Evolutionary conservation across 2,329 filamentous ascomycete species (phyloP).

Genomic region (Neonectria magnoliae): DNA sequence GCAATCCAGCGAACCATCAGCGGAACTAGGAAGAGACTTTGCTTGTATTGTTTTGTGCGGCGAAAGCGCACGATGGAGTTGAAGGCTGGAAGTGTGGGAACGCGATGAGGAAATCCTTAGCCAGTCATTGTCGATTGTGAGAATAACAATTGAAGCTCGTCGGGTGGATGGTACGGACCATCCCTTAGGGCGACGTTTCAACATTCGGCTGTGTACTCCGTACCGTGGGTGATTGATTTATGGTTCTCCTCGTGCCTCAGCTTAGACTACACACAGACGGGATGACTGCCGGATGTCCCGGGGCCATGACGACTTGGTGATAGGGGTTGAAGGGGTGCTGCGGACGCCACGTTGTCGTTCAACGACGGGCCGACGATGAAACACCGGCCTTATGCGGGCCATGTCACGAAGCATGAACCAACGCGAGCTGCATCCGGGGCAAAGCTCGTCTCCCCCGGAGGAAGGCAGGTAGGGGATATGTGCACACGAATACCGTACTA

Average conservation of each 20-base stretch:
- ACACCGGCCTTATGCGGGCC: background rate
- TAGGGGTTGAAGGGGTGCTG: too few species aligned
- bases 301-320: too few species aligned
- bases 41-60: background rate
- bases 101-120: background rate
- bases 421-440: background rate
- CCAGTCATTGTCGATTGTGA: background rate
- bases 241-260: background rate
- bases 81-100: slow-evolving; percentile 1
- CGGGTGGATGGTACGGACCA: background rate
- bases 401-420: background rate
- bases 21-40: slow-evolving; percentile 6
- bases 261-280: too few species aligned
- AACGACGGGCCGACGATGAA: background rate
- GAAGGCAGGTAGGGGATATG: too few species aligned
- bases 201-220: background rate
- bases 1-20: slow-evolving; percentile 9
- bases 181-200: background rate
- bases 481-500: too few species aligned
- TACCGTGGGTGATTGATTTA: background rate
- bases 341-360: too few species aligned
- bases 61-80: slow-evolving; percentile 24
- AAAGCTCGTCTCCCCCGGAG: too few species aligned
- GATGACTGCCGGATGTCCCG: background rate
- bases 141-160: background rate